A percentile compares a stretch with the other conserved stretches of the same genome.
Conservation (phyloP, 2,329 filamentous ascomycete genomes). For the Allantophomopsis cytisporea region DNA sequence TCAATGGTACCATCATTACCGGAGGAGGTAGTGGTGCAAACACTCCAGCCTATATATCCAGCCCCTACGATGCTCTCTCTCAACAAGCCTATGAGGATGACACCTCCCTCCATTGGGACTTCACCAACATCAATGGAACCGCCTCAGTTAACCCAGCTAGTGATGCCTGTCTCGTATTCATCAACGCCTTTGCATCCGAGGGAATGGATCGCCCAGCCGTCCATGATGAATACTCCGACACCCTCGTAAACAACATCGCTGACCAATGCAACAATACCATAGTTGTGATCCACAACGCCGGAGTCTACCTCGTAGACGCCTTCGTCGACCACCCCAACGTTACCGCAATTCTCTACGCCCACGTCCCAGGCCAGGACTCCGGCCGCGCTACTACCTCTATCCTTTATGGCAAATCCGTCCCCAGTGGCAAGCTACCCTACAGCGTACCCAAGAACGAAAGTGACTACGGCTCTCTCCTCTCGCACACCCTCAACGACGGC, state of each 20-base stretch:
- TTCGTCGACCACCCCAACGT: constrained; percentile 46
- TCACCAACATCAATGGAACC: constrained; percentile 28
- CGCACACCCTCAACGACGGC: constrained; percentile 9
- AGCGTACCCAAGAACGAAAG: constrained; percentile 45
- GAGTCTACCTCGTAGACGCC: constrained; percentile 40
- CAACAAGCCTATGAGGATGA: constrained; percentile 37
- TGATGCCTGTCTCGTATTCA: constrained; percentile 56
- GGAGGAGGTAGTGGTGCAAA: constrained; percentile 35
- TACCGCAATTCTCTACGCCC: constrained; percentile 46
- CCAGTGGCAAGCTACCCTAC: constrained; percentile 40
- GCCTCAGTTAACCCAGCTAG: constrained; percentile 28
- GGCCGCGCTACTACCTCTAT: constrained; percentile 46
- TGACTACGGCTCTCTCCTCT: constrained; percentile 40
- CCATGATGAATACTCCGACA: constrained; percentile 50
- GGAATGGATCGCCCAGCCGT: constrained; percentile 49
- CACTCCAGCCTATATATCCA: constrained; percentile 30
- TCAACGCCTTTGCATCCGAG: constrained; percentile 60
- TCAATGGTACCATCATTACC: constrained; percentile 31
- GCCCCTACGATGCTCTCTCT: constrained; percentile 41
- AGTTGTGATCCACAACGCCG: constrained; percentile 50
- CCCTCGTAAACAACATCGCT: constrained; percentile 41
- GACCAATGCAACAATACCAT: constrained; percentile 44
- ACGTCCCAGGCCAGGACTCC: constrained; percentile 45
- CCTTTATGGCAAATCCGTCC: constrained; percentile 45
- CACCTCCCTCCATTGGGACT: constrained; percentile 46